phyloP scores from a whole-genome alignment of 2,329 filamentous ascomycete genomes.

The Hypomyces rosellus region DNA sequence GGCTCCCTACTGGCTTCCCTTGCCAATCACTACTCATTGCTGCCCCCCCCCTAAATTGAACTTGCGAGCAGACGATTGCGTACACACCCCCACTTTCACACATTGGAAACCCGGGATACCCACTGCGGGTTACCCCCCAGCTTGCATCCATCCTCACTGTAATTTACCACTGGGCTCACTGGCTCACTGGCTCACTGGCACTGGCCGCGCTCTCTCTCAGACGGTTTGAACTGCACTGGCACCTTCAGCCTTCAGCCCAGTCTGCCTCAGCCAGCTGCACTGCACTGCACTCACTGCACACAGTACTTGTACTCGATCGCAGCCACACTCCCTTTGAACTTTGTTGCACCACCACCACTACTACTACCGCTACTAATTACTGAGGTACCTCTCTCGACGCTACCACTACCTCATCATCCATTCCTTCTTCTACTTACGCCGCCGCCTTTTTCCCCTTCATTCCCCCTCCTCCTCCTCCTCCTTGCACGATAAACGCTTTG shows the following conservation, averaged over 20 bases:
- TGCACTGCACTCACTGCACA: too few species aligned
- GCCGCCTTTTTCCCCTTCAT: not conserved
- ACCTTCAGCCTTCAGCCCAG: too few species aligned
- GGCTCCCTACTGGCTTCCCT: not conserved
- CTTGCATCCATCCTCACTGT: not conserved
- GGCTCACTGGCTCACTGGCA: too few species aligned
- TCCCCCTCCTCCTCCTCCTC: not conserved
- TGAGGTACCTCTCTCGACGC: slow-evolving; percentile 3
- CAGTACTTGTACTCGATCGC: too few species aligned
- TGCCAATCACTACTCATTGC: not conserved
- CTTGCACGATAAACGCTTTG: too few species aligned
- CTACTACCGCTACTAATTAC: too few species aligned
- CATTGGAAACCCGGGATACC: too few species aligned
- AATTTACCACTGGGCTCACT: not conserved
- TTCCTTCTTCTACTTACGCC: not conserved
- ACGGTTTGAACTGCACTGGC: too few species aligned
- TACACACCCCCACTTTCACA: not conserved
- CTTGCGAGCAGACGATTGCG: not conserved
- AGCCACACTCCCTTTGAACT: too few species aligned
- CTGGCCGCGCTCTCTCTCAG: not conserved
- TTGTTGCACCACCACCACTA: not conserved
- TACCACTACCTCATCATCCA: not conserved
- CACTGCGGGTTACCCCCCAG: not conserved
- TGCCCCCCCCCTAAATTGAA: not conserved
- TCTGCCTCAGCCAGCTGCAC: too few species aligned